Base-by-base conservation (phyloP, 1,284 basidiomycete species). In the Ceratorhiza oryzae-sativae region DNA sequence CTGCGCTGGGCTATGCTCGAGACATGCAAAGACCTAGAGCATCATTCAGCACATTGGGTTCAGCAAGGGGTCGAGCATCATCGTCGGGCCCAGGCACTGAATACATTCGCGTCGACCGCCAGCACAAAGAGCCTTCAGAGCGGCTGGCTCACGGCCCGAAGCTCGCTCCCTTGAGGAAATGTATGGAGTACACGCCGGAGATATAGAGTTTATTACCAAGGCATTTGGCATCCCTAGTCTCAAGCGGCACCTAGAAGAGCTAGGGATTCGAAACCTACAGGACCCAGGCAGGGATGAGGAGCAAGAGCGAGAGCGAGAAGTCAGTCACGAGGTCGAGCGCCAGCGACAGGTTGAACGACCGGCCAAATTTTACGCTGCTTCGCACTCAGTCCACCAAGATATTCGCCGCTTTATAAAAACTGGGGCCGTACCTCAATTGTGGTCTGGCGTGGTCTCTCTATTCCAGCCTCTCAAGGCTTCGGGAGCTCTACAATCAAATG, bases 11-110 rank as follows among this genome's bases (percentile, higher is more conserved):
- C 71, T 4, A 72, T 73, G 60, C 25, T 58, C 3, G 71, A 67
- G 20, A 65, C 73, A 18, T 73, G 73, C 46, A 53, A 46, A 15
- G 61, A 72, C 30, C 27, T 73, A 1, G 36, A 42, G 8, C 71
- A 67, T 23, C 56, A 67, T 27, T 12, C 45, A 12, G 34, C 73
- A 0, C 71, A 72, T n/a, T 73, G 73, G 73, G 46, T 78, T 25
- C 80, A 82, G 65, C 86, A 87, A 76, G 86, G 85, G 0, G 62
- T 81, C 2, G 81, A 86, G 48, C 82, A 82, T 71, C 27, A 77
- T 15, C 75, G 74, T 8, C 80, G 85, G 42, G 76, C 77, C 13
- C 42, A 74, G 1, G 80, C 79, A 82, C 12, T 32, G n/a, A 1
- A 15, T 12, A 12, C 32, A 34, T 75, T 27, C 2, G 34, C 72